Evolutionary conservation across 768 basidiomycete species (phyloP).

Genomic region (Ramaria rubella): DNA sequence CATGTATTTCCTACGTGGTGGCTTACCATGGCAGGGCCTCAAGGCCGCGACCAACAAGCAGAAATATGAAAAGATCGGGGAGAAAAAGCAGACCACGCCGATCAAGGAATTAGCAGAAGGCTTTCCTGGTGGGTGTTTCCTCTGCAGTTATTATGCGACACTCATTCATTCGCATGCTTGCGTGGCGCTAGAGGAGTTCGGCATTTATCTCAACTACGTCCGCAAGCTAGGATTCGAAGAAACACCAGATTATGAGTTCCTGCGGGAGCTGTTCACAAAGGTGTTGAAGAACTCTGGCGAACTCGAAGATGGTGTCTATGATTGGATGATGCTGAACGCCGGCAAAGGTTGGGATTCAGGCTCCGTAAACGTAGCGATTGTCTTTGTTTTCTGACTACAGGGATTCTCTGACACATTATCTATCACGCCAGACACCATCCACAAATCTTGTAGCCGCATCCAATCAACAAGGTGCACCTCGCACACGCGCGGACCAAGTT

Average conservation of each 20-base stretch:
- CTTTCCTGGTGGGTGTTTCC: slow-evolving; percentile 65
- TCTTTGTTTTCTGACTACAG: background rate
- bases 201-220: slow-evolving; percentile 98
- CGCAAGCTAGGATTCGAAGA: slow-evolving; percentile 99
- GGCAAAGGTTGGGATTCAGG: slow-evolving; percentile 11
- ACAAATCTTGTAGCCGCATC: slow-evolving; percentile 1
- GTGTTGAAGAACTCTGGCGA: slow-evolving; percentile 89
- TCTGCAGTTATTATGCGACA: background rate
- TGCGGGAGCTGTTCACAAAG: slow-evolving; percentile 91
- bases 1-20: slow-evolving; percentile 98
- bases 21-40: slow-evolving; percentile 96
- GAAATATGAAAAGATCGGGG: slow-evolving; percentile 99
- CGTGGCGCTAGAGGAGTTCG: slow-evolving; percentile 77
- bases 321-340: slow-evolving; percentile 94
- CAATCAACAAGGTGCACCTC: background rate
- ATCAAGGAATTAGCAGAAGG: slow-evolving; percentile 97
- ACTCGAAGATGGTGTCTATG: slow-evolving; percentile 87
- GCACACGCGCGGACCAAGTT: background rate
- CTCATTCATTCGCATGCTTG: background rate
- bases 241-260: slow-evolving; percentile 97
- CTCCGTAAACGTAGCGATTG: background rate
- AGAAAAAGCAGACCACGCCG: slow-evolving; percentile 98
- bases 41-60: slow-evolving; percentile 99
- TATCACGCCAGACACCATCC: background rate
- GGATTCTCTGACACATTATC: background rate